Percentiles rank a stretch among this genome's conserved stretches.
phyloP scores from a whole-genome alignment of 345 rosid species.

The Brassica incana region DNA sequence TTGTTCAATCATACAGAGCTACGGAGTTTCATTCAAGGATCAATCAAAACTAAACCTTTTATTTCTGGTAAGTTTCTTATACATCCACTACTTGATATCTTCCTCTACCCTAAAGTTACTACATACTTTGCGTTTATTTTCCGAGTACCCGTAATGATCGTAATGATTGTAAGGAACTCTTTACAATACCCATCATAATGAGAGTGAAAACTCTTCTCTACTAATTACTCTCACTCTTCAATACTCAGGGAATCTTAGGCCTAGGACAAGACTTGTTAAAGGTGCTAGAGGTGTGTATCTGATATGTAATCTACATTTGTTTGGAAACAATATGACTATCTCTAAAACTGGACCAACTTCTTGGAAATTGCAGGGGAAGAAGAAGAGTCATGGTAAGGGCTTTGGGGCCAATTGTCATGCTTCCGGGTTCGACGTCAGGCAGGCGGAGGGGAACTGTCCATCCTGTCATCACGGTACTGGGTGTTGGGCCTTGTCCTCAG shows the following conservation, averaged over 20 bases:
- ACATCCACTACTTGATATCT: conserved; percentile 42
- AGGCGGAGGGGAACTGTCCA: no score
- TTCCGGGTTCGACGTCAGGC: no score
- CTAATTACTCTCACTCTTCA: not conserved
- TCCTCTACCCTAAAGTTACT: conserved; percentile 43
- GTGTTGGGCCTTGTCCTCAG: no score
- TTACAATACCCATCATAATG: not conserved
- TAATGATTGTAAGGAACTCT: conserved; percentile 53
- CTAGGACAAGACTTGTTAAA: conserved; percentile 52
- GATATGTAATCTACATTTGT: conserved; percentile 6
- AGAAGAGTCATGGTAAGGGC: no score
- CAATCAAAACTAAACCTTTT: conserved; percentile 36
- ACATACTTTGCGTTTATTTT: conserved; percentile 54
- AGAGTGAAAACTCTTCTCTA: conserved; percentile 7
- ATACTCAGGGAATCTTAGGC: conserved; percentile 49
- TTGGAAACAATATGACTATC: conserved; percentile 2
- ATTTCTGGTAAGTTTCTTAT: not conserved
- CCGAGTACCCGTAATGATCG: conserved; percentile 69
- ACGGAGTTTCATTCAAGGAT: conserved; percentile 42
- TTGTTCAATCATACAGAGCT: conserved; percentile 40
- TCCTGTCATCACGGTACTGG: no score
- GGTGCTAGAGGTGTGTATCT: conserved; percentile 53
- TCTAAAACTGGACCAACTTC: not conserved
- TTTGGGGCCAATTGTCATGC: no score
- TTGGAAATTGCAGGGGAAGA: conserved; percentile 48